Evolutionary conservation across 306 rosid species (phyloP).

Genomic region (Potentilla sterilis): DNA sequence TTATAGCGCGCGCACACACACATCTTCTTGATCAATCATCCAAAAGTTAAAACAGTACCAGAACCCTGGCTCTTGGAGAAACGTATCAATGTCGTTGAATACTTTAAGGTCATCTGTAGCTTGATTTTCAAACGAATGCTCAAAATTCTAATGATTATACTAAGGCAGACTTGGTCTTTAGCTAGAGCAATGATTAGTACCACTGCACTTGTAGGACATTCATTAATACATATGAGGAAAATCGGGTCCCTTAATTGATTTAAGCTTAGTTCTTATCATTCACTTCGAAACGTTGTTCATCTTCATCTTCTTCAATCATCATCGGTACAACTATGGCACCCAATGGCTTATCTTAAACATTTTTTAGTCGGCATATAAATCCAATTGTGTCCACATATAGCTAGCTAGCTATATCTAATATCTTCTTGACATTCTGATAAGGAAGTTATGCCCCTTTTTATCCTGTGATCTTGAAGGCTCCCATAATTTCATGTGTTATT

Average conservation of each 20-base stretch:
- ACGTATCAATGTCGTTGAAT: slow-evolving; percentile 19
- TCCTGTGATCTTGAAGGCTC: not conserved
- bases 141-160: not conserved
- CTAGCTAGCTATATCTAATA: not conserved
- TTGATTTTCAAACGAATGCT: slow-evolving; percentile 6
- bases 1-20: too few species aligned
- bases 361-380: slow-evolving; percentile 41
- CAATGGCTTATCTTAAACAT: slow-evolving; percentile 33
- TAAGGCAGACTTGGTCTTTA: not conserved
- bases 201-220: not conserved
- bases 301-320: not conserved
- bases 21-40: not conserved
- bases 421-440: slow-evolving; percentile 8
- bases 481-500: slow-evolving; percentile 11
- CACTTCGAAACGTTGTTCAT: not conserved
- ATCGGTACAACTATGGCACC: not conserved
- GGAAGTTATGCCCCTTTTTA: slow-evolving; percentile 6
- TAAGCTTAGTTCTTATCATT: slow-evolving; percentile 38
- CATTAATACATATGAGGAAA: not conserved
- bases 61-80: not conserved
- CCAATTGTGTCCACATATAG: slow-evolving; percentile 21
- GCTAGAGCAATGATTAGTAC: not conserved
- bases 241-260: not conserved
- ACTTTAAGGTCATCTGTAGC: not conserved
- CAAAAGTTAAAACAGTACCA: not conserved